Conservation (phyloP, 2,329 filamentous ascomycete genomes). For the Juglanconis juglandina region DNA sequence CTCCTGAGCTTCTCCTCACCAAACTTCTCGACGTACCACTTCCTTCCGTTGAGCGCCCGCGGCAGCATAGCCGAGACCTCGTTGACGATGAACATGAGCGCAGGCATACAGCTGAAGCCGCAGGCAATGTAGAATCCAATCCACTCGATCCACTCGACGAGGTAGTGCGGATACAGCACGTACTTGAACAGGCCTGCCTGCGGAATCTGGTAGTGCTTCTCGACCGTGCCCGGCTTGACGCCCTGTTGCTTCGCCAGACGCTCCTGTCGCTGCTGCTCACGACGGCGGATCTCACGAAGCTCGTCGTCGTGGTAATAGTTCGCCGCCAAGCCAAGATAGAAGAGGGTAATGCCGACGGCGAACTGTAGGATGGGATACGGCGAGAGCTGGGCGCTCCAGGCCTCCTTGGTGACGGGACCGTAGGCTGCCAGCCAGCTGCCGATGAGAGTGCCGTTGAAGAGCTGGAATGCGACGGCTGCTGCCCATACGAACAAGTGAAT, state of each 20-base stretch:
- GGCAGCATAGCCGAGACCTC: conserved; percentile 89
- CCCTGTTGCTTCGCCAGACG: conserved; percentile 33
- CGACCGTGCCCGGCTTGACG: conserved; percentile 42
- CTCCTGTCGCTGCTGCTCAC: conserved; percentile 59
- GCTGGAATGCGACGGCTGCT: conserved; percentile 68
- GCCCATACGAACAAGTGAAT: conserved; percentile 69
- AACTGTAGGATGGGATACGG: conserved; percentile 43
- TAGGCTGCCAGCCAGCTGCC: conserved; percentile 82
- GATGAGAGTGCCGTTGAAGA: conserved; percentile 74
- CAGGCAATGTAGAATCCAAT: conserved; percentile 78
- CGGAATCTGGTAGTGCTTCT: conserved; percentile 86
- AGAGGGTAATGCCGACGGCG: conserved; percentile 66
- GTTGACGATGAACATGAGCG: conserved; percentile 78
- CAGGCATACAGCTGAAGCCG: conserved; percentile 66
- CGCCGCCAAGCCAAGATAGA: conserved; percentile 69
- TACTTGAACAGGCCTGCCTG: conserved; percentile 77
- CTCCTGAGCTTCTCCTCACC: conserved; percentile 74
- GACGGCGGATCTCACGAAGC: conserved; percentile 78
- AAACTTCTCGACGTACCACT: conserved; percentile 88
- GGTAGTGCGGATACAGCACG: conserved; percentile 87
- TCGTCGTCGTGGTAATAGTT: conserved; percentile 92
- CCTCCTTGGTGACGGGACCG: conserved; percentile 59
- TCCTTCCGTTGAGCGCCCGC: conserved; percentile 72
- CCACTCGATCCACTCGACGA: conserved; percentile 98
- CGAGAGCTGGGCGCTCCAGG: conserved; percentile 42